Base-by-base conservation (phyloP, 768 basidiomycete species). In the Russula sp. region DNA sequence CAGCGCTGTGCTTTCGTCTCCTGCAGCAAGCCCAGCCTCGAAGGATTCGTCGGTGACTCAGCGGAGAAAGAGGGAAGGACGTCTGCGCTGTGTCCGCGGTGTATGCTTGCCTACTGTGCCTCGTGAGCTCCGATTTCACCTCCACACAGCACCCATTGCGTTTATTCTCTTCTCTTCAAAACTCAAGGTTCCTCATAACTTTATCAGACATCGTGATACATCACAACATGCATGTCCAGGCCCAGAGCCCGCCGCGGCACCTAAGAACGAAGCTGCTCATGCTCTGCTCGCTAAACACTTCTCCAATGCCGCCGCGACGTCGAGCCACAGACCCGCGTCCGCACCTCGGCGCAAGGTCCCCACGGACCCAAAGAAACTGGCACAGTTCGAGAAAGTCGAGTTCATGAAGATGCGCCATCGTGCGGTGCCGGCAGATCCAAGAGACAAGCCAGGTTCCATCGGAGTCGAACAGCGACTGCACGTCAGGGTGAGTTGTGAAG, bases 381-480 rank as follows among this genome's bases (percentile, higher is more conserved):
- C 79, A 1, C 81, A 83, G 63, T 71, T 78, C 61, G 78, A 78
- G 59, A 83, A 82, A 66, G 69, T 90, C 18, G 81, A 85, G 67
- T 69, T 85, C 6, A 88, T 92, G 80, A 88, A 83, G 69, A 80
- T 93, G 79, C 83, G 85, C 57, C 88, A 87, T 69, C 78, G 76
- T 42, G 91, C 91, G 11, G 66, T 75, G 45, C 81, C 88, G 3
- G 82, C 76, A 8, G 84, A 91, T 67, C 77, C 81, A 20, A 83
- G 79, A 67, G 83, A 86, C 68, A 79, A 74, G 55, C 56, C 72
- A 1, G 74, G 76, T 11, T 72, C 74, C 16, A 71, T 83, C 1
- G 74, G 83, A 14, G 68, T 82, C 47, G 79, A 81, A 25, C 78
- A 88, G 60, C 80, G 88, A 25, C 65, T 87, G 45, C 81, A 87